Base-by-base conservation (phyloP, 108 stramenopile genomes). In the Schizochytrium sp. region DNA sequence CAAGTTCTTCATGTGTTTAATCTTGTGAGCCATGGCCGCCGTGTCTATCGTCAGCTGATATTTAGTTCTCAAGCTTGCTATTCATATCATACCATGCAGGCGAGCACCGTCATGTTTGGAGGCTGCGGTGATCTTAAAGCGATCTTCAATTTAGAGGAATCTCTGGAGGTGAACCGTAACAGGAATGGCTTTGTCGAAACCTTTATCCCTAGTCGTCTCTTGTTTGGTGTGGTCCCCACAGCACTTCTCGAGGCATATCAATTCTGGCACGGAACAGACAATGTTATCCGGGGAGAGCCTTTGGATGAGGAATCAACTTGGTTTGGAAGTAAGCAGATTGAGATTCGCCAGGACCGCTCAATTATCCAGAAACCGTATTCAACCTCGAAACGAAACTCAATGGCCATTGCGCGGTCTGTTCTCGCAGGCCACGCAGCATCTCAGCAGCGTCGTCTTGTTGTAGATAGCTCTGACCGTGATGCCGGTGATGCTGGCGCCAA, bases 241-340 rank as follows among this genome's bases (percentile, higher is more conserved):
- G 90, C 91, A 17, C 90, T 94, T n/a, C 89, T 93, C 19, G 91
- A 92, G 42, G 69, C 87, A 8, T 93, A 92, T 89, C 49, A 93
- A 19, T 93, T 94, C 72, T 94, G 93, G 93, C 93, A 94, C 28
- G 76, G 76, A 13, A 38, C 76, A 0, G 76, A 83, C 2, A 53
- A 53, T n/a, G 28, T 83, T 13, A 50, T 83, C 12, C 76, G 76
- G 15, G 76, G 76, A 47, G 76, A 83, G 76, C 76, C 76, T 55
- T 42, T 83, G 8, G 76, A 83, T 53, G 76, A 55, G 47, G 76
- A 83, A 13, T 83, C 76, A n/a, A 83, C 76, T 47, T 83, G 76
- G 76, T 83, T 83, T 28, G 76, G 76, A n/a, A 55, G 50, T 53
- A 49, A 55, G 50, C 50, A 83, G 53, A 83, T 83, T 28, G 50